phyloP scores from a whole-genome alignment of 2,329 filamentous ascomycete genomes.

The Aspergillus thermomutatus region DNA sequence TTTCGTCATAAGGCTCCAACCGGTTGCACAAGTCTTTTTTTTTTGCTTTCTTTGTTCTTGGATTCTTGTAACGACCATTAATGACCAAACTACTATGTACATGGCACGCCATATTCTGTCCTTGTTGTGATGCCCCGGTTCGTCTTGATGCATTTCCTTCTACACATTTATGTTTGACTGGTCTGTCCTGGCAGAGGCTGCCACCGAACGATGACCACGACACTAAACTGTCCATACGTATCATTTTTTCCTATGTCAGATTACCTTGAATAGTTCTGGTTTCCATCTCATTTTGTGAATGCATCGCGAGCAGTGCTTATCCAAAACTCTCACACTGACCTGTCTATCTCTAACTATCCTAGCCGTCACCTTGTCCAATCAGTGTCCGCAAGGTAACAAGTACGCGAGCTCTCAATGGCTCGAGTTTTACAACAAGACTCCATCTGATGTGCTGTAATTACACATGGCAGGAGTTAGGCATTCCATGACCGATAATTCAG shows the following conservation, averaged over 20 bases:
- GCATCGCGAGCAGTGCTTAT: neutral
- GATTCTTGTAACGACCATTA: constrained; percentile 19
- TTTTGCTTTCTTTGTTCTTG: constrained; percentile 19
- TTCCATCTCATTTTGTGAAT: constrained; percentile 10
- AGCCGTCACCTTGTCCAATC: neutral
- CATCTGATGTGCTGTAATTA: neutral
- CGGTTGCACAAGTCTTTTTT: neutral
- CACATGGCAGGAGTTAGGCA: neutral
- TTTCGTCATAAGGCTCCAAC: neutral
- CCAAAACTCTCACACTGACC: neutral
- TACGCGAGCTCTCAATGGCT: neutral
- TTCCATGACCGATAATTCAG: neutral
- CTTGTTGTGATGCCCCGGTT: constrained; percentile 20
- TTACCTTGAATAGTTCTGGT: constrained; percentile 1
- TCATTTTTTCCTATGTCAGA: constrained; percentile 9
- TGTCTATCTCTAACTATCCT: neutral
- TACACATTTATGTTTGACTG: constrained; percentile 2
- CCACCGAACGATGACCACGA: constrained; percentile 1
- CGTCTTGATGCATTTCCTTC: constrained; percentile 6
- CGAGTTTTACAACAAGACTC: neutral
- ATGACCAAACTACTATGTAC: constrained; percentile 20
- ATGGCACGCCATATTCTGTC: constrained; percentile 4
- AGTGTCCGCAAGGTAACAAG: too few relatives aligned
- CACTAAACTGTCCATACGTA: constrained; percentile 14
- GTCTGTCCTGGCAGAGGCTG: neutral